These are phyloP conservation scores for Coleophoma eucalyptorum DNA, from an alignment of 2,329 filamentous ascomycete genomes.

Conservation along the genomic window DNA sequence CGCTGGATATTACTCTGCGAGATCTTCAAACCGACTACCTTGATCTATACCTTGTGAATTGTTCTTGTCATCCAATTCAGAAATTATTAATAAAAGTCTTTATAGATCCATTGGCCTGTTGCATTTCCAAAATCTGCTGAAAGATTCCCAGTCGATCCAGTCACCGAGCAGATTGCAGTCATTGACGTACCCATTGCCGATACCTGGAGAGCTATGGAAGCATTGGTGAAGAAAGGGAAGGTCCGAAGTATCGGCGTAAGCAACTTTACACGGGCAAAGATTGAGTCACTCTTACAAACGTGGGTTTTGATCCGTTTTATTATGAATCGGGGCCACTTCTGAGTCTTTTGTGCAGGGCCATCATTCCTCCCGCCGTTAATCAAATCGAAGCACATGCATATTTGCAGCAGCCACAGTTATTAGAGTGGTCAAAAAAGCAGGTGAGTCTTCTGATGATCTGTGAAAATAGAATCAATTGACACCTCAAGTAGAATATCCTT, in stretches of 20 bases:
- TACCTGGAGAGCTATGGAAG: constrained; percentile 36
- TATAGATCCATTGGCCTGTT: constrained; percentile 27
- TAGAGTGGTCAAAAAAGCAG: constrained; percentile 45
- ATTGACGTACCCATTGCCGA: constrained; percentile 25
- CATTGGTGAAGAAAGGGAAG: constrained; percentile 33
- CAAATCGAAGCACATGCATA: constrained; percentile 70
- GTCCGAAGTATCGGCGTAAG: constrained; percentile 44
- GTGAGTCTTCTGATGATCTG: not conserved
- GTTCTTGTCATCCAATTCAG: constrained; percentile 26
- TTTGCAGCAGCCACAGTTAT: constrained; percentile 55
- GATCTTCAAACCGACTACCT: constrained; percentile 49
- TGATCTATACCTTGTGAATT: constrained; percentile 49
- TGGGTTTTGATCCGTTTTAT: constrained; percentile 17
- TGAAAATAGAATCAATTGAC: not conserved
- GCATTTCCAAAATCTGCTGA: constrained; percentile 11
- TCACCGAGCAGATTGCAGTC: constrained; percentile 9
- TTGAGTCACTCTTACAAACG: constrained; percentile 41
- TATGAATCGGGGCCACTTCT: too few species aligned
- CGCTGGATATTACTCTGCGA: constrained; percentile 41
- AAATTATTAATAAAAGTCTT: constrained; percentile 9
- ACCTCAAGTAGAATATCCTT: constrained; percentile 47
- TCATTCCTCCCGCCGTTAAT: constrained; percentile 56
- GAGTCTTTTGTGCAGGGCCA: too few species aligned
- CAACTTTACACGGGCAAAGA: constrained; percentile 41
- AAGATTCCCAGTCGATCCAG: constrained; percentile 12